Base-by-base conservation (phyloP, 768 basidiomycete species). In the Rhodotorula sphaerocarpa region DNA sequence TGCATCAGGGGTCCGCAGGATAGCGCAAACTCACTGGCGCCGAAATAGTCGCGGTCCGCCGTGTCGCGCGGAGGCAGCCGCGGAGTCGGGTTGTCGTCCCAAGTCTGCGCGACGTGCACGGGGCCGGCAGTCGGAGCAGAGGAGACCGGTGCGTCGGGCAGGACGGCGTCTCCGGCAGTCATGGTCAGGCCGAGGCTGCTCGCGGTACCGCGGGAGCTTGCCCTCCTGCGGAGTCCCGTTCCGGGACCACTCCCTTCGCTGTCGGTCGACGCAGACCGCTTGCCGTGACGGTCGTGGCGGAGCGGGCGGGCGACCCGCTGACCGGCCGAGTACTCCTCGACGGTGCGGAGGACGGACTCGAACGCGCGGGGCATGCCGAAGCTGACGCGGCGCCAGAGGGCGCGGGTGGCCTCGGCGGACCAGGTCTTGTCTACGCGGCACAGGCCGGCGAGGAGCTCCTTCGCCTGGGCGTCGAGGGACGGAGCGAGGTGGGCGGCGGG, bases 111-210 rank as follows among this genome's bases (percentile, higher is more conserved):
- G 16, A 39, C 36, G 36, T 39, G 36, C 36, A n/a, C n/a, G n/a
- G n/a, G n/a, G n/a, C n/a, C n/a, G n/a, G n/a, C 12, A 6, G 45
- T 46, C 45, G 25, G 45, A 6, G 30, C 28, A 27, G 47, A 28
- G 28, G 27, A 28, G 20, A 28, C 28, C 47, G 47, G 36, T 16
- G 36, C 36, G 16, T 39, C 36, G 10, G 36, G 36, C 16, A 39
- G n/a, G n/a, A n/a, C n/a, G n/a, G 36, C 36, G 36, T 90, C 88
- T 36, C 89, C 78, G 4, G 85, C 86, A 23, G 85, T 82, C 36
- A 82, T 80, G 42, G 79, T 79, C 59, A 77, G 77, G 41, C 82
- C 83, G 75, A 88, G 78, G 5, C 86, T 82, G 67, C 83, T 79
- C 69, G 86, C 85, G 31, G 88, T 50, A 10, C 44, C 44, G 44